Evolutionary conservation across 768 basidiomycete species (phyloP).

Genomic region (Tulasnella sp.): DNA sequence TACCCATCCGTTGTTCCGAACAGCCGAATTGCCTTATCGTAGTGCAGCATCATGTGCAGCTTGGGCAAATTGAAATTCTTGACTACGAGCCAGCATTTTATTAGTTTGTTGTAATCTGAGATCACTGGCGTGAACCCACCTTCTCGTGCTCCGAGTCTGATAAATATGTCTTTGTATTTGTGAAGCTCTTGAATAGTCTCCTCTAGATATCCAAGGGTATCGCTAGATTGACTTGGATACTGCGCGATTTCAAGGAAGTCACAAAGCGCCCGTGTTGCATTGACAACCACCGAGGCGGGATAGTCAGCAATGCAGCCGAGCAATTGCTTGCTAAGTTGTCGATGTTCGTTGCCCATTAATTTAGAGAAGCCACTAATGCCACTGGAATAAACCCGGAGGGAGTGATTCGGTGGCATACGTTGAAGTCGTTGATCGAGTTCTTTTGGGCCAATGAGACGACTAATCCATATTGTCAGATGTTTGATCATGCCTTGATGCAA

Average conservation of each 20-base stretch:
- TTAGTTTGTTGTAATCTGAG: neutral
- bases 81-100: neutral
- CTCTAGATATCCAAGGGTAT: no score
- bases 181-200: neutral
- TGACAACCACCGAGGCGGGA: no score
- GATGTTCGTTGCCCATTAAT: no score
- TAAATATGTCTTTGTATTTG: neutral
- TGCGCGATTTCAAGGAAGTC: no score
- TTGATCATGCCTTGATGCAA: slow-evolving; percentile 28
- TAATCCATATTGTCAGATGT: neutral
- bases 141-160: slow-evolving; percentile 11
- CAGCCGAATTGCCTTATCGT: slow-evolving; percentile 20
- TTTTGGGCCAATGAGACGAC: no score
- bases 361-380: no score
- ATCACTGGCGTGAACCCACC: slow-evolving; percentile 17
- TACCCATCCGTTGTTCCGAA: slow-evolving; percentile 28
- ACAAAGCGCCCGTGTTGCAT: neutral
- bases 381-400: no score
- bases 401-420: no score
- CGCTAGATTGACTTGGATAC: no score
- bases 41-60: slow-evolving; percentile 25
- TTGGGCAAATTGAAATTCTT: slow-evolving; percentile 29
- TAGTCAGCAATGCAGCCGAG: no score
- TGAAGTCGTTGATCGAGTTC: neutral
- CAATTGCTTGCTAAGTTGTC: no score